These are phyloP conservation scores for Colletotrichum caudatum DNA, from an alignment of 2,329 filamentous ascomycete species.

Conservation along the genomic window DNA sequence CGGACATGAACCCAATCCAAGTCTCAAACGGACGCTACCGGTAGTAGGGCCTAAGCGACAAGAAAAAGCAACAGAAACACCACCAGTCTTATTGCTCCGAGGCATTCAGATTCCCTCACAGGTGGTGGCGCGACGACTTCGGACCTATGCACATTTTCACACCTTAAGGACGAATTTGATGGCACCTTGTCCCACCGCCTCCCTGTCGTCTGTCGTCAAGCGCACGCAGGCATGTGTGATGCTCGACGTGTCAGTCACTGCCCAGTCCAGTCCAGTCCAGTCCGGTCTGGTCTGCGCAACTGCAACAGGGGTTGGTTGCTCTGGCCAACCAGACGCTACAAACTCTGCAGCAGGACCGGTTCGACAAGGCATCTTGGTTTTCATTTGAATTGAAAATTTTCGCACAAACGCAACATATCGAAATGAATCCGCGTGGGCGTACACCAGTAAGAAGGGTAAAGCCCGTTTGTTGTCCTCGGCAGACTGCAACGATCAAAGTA, in stretches of 20 bases:
- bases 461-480: not conserved
- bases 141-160: not conserved
- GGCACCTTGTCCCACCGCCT: not conserved
- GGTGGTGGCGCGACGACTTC: not conserved
- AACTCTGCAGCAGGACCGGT: constrained; percentile 5
- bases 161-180: no score
- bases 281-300: constrained; percentile 3
- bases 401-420: not conserved
- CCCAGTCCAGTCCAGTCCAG: constrained; percentile 1
- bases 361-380: constrained; percentile 3
- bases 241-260: constrained; percentile 6
- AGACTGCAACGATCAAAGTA: not conserved
- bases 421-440: not conserved
- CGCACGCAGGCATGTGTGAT: constrained; percentile 13
- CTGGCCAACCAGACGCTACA: constrained; percentile 27
- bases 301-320: constrained; percentile 31
- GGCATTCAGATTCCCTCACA: not conserved
- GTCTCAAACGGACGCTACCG: constrained; percentile 6
- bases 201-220: not conserved
- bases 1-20: not conserved
- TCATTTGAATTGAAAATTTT: not conserved
- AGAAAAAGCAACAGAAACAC: constrained; percentile 5
- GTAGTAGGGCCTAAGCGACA: not conserved
- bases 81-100: not conserved
- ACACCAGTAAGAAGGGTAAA: not conserved